Percentiles rank a stretch among this genome's conserved stretches.
These are phyloP conservation scores for Amborella trichopoda DNA, from an alignment of 164 flowering plant species.

Conservation along the genomic window DNA sequence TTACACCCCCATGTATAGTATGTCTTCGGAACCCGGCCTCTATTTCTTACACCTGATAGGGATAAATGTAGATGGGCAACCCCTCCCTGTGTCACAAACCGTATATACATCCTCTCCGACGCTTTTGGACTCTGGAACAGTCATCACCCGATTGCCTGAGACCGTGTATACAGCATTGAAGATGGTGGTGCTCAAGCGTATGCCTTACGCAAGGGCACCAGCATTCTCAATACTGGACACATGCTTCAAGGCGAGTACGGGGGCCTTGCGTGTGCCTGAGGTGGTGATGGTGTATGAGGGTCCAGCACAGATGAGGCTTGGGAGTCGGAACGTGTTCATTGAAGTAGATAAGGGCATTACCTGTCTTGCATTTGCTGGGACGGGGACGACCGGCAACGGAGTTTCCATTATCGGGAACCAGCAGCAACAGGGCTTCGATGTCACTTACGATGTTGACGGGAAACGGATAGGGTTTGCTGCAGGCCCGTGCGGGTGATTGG, in stretches of 20 bases:
- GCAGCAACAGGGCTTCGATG: constrained; percentile 6
- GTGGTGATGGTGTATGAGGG: neutral
- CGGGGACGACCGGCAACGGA: neutral
- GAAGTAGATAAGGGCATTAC: neutral
- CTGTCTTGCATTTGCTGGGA: constrained; percentile 8
- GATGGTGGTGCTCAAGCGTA: constrained; percentile 22
- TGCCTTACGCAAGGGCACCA: constrained; percentile 21
- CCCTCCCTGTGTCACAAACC: constrained; percentile 6
- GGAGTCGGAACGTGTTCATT: neutral
- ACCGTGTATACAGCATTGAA: constrained; percentile 31
- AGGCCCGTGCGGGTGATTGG: constrained; percentile 5
- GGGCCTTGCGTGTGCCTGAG: neutral
- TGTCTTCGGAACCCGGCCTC: constrained; percentile 15
- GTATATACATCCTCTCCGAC: constrained; percentile 18
- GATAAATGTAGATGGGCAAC: constrained; percentile 20
- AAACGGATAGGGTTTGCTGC: constrained; percentile 4
- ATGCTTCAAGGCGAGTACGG: constrained; percentile 34
- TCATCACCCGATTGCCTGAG: constrained; percentile 42
- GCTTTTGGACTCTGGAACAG: constrained; percentile 52
- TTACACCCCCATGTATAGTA: constrained; percentile 28
- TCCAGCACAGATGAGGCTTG: neutral
- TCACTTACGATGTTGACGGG: constrained; percentile 1
- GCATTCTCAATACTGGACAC: constrained; percentile 46
- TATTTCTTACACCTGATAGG: constrained; percentile 21
- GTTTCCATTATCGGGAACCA: constrained; percentile 6